Evolutionary conservation across 2,329 filamentous ascomycete species (phyloP).

Genomic region (Hypoxylon sp.): DNA sequence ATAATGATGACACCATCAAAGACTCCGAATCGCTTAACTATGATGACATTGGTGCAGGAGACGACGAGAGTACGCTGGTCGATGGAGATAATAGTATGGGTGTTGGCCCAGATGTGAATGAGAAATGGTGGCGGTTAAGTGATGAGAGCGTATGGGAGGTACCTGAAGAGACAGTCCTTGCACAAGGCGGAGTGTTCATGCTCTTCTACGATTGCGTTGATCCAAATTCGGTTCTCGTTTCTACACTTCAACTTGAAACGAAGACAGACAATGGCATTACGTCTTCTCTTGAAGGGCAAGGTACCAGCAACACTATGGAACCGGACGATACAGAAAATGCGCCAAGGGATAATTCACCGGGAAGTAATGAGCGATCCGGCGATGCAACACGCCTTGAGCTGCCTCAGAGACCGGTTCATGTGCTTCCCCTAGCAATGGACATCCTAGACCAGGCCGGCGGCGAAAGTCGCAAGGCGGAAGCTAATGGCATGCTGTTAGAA

Average conservation of each 20-base stretch:
- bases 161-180: conserved; percentile 79
- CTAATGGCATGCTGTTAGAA: neutral
- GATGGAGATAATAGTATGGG: conserved; percentile 34
- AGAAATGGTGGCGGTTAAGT: conserved; percentile 91
- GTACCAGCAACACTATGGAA: neutral
- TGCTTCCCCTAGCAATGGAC: neutral
- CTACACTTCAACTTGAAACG: conserved; percentile 44
- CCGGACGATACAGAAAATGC: neutral
- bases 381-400: neutral
- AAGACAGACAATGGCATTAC: conserved; percentile 3
- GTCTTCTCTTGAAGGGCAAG: conserved; percentile 1
- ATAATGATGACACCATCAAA: conserved; percentile 15
- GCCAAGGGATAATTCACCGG: neutral
- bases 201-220: conserved; percentile 90
- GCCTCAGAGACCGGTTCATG: neutral
- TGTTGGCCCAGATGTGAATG: conserved; percentile 49
- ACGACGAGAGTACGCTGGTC: conserved; percentile 43
- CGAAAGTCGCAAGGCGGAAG: neutral
- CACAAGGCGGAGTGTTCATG: conserved; percentile 92
- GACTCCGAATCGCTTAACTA: conserved; percentile 12
- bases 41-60: conserved; percentile 34
- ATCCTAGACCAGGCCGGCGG: neutral
- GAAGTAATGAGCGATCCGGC: conserved; percentile 9
- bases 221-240: conserved; percentile 61
- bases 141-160: conserved; percentile 87